phyloP scores from a whole-genome alignment of 331 rosid genomes.

The Spiraea crenata region DNA sequence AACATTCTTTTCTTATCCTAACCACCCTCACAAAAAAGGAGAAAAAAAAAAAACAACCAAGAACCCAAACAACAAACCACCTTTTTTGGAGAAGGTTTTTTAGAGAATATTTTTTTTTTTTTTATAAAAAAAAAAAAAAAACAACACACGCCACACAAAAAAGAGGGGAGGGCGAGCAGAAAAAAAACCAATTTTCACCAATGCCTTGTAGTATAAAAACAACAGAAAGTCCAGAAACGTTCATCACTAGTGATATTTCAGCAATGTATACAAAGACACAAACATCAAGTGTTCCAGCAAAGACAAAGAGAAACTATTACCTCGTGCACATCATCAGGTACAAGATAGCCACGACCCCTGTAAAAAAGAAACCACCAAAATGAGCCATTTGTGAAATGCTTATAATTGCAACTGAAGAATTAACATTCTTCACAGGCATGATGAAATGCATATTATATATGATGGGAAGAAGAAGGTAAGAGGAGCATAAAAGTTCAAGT shows the following conservation, averaged over 20 bases:
- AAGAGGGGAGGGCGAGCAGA: no score
- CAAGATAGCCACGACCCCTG: constrained; percentile 83
- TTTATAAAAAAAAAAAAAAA: no score
- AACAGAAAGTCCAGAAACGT: constrained; percentile 3
- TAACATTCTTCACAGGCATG: background rate
- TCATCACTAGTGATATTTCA: background rate
- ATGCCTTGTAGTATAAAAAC: constrained; percentile 48
- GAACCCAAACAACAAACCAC: no score
- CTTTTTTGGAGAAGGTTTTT: no score
- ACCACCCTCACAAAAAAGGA: no score
- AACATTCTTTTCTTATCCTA: no score
- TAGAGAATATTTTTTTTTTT: no score
- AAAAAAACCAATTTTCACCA: constrained; percentile 75
- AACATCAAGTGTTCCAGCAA: background rate
- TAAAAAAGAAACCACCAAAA: constrained; percentile 25
- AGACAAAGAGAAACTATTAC: constrained; percentile 28
- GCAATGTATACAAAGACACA: background rate
- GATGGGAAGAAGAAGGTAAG: background rate
- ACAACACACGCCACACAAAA: no score
- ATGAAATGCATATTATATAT: background rate
- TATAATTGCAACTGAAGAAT: constrained; percentile 1
- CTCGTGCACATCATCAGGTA: constrained; percentile 72
- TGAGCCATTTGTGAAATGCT: background rate
- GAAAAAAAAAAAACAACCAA: no score
- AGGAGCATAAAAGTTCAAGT: background rate